Evolutionary conservation across 768 basidiomycete species (phyloP).

Genomic region (Mycena sanguinolenta): DNA sequence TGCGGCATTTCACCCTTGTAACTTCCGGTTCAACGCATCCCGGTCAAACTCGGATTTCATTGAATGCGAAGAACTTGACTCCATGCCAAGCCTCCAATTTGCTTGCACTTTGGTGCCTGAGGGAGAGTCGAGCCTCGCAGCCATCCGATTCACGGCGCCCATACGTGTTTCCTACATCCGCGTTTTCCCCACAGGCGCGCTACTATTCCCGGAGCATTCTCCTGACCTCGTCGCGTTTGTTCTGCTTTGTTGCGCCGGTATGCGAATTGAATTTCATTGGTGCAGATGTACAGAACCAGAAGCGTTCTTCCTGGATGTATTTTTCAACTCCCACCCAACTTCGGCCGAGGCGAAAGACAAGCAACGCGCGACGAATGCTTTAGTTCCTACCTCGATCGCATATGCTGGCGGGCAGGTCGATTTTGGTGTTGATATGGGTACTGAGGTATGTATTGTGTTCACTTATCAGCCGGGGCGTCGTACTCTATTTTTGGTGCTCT

Average conservation of each 20-base stretch:
- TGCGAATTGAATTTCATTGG: slow-evolving; percentile 29
- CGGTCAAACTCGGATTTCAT: too few species aligned
- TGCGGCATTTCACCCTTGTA: too few species aligned
- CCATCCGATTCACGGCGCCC: slow-evolving; percentile 77
- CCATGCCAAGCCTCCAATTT: too few species aligned
- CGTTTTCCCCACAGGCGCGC: slow-evolving; percentile 76
- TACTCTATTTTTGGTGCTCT: neutral
- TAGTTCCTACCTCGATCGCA: slow-evolving; percentile 78
- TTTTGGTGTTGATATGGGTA: slow-evolving; percentile 77
- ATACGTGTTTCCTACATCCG: slow-evolving; percentile 77
- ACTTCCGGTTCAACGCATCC: too few species aligned
- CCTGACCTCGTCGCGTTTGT: slow-evolving; percentile 76
- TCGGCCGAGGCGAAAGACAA: slow-evolving; percentile 65
- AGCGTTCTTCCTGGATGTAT: slow-evolving; percentile 80
- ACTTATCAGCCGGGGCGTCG: neutral
- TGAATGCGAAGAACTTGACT: too few species aligned
- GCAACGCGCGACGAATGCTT: slow-evolving; percentile 75
- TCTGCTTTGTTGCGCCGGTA: slow-evolving; percentile 6
- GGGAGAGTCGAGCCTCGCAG: slow-evolving; percentile 70
- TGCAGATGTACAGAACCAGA: slow-evolving; percentile 77
- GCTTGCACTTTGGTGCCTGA: slow-evolving; percentile 72
- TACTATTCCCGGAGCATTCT: slow-evolving; percentile 67
- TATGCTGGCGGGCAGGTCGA: slow-evolving; percentile 79
- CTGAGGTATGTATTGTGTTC: slow-evolving; percentile 63
- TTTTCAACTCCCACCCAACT: slow-evolving; percentile 78